A percentile compares a stretch with the other conserved stretches of the same genome.
Conservation (phyloP, 129 eudicot species). For the Dittrichia graveolens region DNA sequence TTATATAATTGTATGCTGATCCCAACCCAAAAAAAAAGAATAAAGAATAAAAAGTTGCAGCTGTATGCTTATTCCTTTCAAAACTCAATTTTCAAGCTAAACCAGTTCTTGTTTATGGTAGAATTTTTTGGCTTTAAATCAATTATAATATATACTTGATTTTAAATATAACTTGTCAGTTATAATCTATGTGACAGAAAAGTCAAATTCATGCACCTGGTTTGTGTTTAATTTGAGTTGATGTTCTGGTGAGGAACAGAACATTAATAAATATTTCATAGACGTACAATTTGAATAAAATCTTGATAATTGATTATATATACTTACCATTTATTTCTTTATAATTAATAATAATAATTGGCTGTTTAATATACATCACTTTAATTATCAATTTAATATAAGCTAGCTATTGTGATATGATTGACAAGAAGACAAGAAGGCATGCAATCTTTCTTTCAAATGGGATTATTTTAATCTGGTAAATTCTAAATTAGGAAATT, state of each 20-base stretch:
- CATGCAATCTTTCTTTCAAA: conserved; percentile 21
- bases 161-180: too few relatives aligned
- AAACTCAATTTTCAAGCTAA: neutral
- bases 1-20: conserved; percentile 8
- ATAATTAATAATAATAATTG: neutral
- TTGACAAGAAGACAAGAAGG: neutral
- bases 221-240: conserved; percentile 27
- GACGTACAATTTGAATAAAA: conserved; percentile 11
- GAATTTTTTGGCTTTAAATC: too few relatives aligned
- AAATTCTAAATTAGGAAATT: neutral
- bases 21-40: conserved; percentile 4
- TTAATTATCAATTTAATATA: neutral
- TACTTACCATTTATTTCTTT: neutral
- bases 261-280: conserved; percentile 7
- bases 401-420: neutral
- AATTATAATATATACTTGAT: too few relatives aligned
- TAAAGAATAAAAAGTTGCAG: neutral
- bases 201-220: conserved; percentile 18
- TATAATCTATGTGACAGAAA: neutral
- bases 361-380: neutral
- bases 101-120: too few relatives aligned
- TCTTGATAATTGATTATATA: neutral
- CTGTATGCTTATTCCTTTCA: neutral
- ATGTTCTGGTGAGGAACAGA: conserved; percentile 25
- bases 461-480: conserved; percentile 9